These are phyloP conservation scores for Orbilia blumenaviensis DNA, from an alignment of 2,329 filamentous ascomycete species.

Conservation along the genomic window DNA sequence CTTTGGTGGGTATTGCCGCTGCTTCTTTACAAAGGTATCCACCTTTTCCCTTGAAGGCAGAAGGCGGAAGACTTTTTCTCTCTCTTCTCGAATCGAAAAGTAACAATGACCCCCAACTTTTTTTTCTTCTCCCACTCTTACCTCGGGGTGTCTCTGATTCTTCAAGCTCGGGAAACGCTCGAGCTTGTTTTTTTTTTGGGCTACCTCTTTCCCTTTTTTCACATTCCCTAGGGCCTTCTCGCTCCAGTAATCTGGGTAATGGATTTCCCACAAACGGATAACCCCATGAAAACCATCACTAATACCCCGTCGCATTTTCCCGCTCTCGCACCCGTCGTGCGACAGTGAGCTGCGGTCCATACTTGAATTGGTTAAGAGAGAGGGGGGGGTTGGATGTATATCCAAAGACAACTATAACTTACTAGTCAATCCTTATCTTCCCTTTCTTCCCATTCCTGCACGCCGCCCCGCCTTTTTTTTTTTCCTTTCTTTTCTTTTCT, in stretches of 20 bases:
- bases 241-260: constrained; percentile 2
- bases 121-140: background rate
- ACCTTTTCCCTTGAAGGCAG: background rate
- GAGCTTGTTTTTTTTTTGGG: background rate
- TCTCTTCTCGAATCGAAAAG: background rate
- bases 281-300: constrained; percentile 48
- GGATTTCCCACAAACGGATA: constrained; percentile 23
- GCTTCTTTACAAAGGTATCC: background rate
- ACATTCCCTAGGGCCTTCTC: too few species aligned
- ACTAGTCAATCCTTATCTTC: background rate
- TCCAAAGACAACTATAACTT: background rate
- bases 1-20: constrained; percentile 2
- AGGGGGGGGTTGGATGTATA: background rate
- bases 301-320: constrained; percentile 29
- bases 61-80: too few species aligned
- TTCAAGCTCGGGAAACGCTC: constrained; percentile 15
- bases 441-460: background rate
- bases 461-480: background rate
- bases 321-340: background rate
- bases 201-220: background rate
- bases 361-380: constrained; percentile 10
- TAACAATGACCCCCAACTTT: constrained; percentile 36
- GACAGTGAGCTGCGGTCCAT: background rate
- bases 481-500: too few species aligned
- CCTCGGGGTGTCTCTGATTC: background rate